Base-by-base conservation (phyloP, 2,329 filamentous ascomycete species). In the Tolypocladium tropicale region DNA sequence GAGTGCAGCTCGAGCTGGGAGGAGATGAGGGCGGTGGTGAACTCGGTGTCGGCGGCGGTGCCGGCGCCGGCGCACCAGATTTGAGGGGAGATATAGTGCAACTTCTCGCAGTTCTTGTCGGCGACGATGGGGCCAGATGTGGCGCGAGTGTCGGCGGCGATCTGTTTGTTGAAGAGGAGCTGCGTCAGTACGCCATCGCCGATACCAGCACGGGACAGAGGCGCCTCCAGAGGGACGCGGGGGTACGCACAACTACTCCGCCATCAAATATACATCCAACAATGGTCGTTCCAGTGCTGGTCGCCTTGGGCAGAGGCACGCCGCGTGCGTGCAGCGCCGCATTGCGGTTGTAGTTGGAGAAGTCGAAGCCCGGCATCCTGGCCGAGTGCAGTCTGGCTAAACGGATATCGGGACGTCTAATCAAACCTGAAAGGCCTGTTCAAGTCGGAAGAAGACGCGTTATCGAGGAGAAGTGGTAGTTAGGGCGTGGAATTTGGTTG, bases 71-170 rank as follows among this genome's bases (percentile, higher is more conserved):
- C 94, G 76, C 94, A 99, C 94, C 94, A 99, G 76, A 99, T 99
- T 75, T 96, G 91, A 58, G 94, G 93, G 48, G 94, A 82, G 73
- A 99, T 99, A 81, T 95, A 99, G 79, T 99, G 94, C 62, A 99
- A 86, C 80, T 99, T 99, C 78, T 99, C 93, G 80, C 94, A 97
- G 83, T 99, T 99, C 90, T 99, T 99, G 84, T 99, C 94, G 75
- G 95, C 95, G 65, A 99, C 94, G 75, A 99, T 99, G 64, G 94
- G 92, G 37, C 94, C 94, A 62, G 89, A 95, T 51, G 94, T 99
- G 61, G 94, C 94, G 83, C 94, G 85, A 63, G 94, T 99, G 77
- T 99, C 94, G 77, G 94, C 94, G 61, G 94, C 94, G 74, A 99
- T 97, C 88, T 92, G 34, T 32, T 46, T 46, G 41, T 30, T 39